A percentile compares a stretch with the other conserved stretches of the same genome.
Evolutionary conservation across 208 protist genomes (phyloP).

Genomic region (Trichomonas vaginalis): DNA sequence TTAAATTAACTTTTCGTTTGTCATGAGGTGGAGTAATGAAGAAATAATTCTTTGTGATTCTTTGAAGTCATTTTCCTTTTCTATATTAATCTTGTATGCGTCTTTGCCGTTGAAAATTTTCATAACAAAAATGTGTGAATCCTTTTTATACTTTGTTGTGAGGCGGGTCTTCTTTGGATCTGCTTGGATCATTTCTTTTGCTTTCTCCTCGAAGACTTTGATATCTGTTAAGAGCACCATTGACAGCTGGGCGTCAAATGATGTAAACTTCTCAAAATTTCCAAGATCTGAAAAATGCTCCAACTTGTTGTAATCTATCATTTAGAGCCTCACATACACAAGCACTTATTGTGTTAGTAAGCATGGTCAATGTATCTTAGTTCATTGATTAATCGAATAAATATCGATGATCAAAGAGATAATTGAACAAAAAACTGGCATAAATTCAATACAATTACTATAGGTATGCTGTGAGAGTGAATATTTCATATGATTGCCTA

Average conservation of each 20-base stretch:
- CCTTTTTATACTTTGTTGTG: neutral
- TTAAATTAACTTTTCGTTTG: neutral
- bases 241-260: neutral
- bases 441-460: too few relatives aligned
- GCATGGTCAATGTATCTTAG: too few relatives aligned
- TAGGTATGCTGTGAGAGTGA: too few relatives aligned
- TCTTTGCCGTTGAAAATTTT: neutral
- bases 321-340: too few relatives aligned
- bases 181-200: neutral
- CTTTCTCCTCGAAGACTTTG: neutral
- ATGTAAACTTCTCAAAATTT: too few relatives aligned
- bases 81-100: neutral
- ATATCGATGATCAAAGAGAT: too few relatives aligned
- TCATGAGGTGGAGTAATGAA: neutral
- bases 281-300: too few relatives aligned
- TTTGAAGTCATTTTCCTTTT: neutral
- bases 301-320: too few relatives aligned
- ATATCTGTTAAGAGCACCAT: neutral
- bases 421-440: too few relatives aligned
- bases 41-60: neutral
- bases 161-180: neutral
- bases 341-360: too few relatives aligned
- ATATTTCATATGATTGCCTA: too few relatives aligned
- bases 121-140: neutral
- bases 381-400: too few relatives aligned